Evolutionary conservation across 345 rosid genomes (phyloP), one percentile per base, ranked within the genome.

Genomic region (Erysimum cheiranthoides): DNA sequence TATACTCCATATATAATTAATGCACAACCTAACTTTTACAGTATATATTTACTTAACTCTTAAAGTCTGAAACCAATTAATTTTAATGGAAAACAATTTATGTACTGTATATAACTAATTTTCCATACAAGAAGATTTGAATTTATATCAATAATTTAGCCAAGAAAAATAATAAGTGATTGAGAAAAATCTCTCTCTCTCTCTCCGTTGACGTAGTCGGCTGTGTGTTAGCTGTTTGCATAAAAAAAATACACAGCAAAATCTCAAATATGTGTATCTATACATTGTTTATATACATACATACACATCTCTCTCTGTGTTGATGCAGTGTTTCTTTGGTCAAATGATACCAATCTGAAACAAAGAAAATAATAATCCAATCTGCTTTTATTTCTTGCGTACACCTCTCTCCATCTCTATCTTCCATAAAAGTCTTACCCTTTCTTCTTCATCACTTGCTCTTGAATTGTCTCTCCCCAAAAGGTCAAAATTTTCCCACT

Each of bases 271-370:
- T 16, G n/a, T 53, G 14, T 62, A 68, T 51, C 2, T 62, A 62
- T 27, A 38, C 10, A 61, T 39, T 62, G 17, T 34, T 10, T 57
- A 56, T 21, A 65, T 53, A 73, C 57, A 63, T 62, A 36, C 39
- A 51, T 42, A 63, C 73, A 36, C 39, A 51, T 42, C 39, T 68
- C 34, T 70, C 45, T 57, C 18, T 77, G 54, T 71, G 61, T 71
- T 43, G 50, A 63, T 77, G 75, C 80, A 77, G 74, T 73, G 77
- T 66, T 60, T 78, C 63, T 34, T 78, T 11, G 77, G 81, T 78
- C 78, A 78, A 78, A 78, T 73, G 73, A 73, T 32, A 66, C 78
- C 78, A 78, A 78, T 78, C 78, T 78, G 73, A 68, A 75, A 75
- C 67, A 25, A 42, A 66, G 62, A 74, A 64, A 74, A 67, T 21